Conservation (phyloP, 108 stramenopile species). For the Cyclotella distinguenda region DNA sequence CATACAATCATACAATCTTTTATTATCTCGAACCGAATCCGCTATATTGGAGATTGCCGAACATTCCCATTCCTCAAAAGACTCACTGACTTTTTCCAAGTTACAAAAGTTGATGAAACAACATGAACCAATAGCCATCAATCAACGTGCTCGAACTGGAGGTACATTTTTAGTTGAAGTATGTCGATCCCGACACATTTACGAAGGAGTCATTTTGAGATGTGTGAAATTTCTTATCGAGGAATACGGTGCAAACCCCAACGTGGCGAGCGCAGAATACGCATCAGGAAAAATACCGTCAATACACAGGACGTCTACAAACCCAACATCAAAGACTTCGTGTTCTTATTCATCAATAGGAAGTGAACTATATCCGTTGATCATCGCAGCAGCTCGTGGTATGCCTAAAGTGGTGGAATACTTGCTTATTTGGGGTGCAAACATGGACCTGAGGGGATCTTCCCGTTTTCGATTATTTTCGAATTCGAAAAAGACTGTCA, state of each 20-base stretch:
- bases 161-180: slow-evolving; percentile 81
- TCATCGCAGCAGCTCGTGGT: slow-evolving; percentile 77
- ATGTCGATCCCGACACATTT: slow-evolving; percentile 65
- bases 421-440: slow-evolving; percentile 41
- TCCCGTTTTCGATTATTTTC: slow-evolving; percentile 47
- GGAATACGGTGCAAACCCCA: slow-evolving; percentile 59
- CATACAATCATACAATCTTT: slow-evolving; percentile 39
- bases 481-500: slow-evolving; percentile 51
- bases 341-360: slow-evolving; percentile 28
- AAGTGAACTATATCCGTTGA: slow-evolving; percentile 58
- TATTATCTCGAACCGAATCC: slow-evolving; percentile 37
- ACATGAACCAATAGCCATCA: slow-evolving; percentile 74
- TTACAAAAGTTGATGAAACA: slow-evolving; percentile 56
- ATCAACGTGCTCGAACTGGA: slow-evolving; percentile 62
- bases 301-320: slow-evolving; percentile 13
- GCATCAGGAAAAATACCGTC: slow-evolving; percentile 4
- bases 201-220: slow-evolving; percentile 55
- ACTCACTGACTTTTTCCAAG: slow-evolving; percentile 45
- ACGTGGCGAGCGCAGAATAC: slow-evolving; percentile 58
- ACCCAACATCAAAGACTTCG: slow-evolving; percentile 16
- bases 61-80: slow-evolving; percentile 38
- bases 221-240: slow-evolving; percentile 75
- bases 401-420: slow-evolving; percentile 80
- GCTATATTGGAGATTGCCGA: slow-evolving; percentile 38
- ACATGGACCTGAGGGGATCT: slow-evolving; percentile 24